These are phyloP conservation scores for Gonium pectorale DNA, from an alignment of 139 green algal genomes.

Conservation along the genomic window DNA sequence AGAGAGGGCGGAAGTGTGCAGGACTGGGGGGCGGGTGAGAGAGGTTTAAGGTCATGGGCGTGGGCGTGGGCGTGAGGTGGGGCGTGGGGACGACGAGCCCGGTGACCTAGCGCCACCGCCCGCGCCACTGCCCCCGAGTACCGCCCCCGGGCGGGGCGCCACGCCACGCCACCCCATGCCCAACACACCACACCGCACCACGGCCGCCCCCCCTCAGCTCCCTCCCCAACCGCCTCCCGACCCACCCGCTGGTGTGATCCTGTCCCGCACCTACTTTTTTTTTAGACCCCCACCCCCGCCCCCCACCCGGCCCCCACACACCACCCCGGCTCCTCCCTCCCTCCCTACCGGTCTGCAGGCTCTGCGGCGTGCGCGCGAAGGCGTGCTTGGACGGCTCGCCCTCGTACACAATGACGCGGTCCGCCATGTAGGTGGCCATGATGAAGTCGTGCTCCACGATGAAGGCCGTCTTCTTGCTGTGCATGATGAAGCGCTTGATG, in stretches of 20 bases:
- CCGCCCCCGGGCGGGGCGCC: too few species aligned
- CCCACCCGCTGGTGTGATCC: neutral
- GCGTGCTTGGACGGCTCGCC: slow-evolving; percentile 86
- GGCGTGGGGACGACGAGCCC: too few species aligned
- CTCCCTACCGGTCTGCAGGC: slow-evolving; percentile 76
- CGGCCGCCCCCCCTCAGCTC: neutral
- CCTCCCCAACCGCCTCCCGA: neutral
- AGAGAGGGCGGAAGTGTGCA: neutral
- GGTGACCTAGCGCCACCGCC: too few species aligned
- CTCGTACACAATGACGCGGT: slow-evolving; percentile 98
- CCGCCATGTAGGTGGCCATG: slow-evolving; percentile 99
- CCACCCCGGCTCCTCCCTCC: neutral
- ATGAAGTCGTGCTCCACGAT: slow-evolving; percentile 99
- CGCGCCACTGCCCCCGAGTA: too few species aligned
- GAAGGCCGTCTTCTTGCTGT: slow-evolving; percentile 99
- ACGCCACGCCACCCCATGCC: too few species aligned
- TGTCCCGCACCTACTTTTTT: too few species aligned
- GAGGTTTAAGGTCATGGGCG: neutral
- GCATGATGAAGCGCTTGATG: slow-evolving; percentile 99
- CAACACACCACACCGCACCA: neutral
- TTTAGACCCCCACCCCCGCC: neutral
- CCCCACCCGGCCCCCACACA: neutral
- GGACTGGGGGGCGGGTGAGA: too few species aligned
- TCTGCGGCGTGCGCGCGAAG: slow-evolving; percentile 83
- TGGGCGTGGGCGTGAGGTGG: too few species aligned